These are phyloP conservation scores for Rhinocladiella similis DNA, from an alignment of 2,329 filamentous ascomycete genomes.

Conservation along the genomic window DNA sequence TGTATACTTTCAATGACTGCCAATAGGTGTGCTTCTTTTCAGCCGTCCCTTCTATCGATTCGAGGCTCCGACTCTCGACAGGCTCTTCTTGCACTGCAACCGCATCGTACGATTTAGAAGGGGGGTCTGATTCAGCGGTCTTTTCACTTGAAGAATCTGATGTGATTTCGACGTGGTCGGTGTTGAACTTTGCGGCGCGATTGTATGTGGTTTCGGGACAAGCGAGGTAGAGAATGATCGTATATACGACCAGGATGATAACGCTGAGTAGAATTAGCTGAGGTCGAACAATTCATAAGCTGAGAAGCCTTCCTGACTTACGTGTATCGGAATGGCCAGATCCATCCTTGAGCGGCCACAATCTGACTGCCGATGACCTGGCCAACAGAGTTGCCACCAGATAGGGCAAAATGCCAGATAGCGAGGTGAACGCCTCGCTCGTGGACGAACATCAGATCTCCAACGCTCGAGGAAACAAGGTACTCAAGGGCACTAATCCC, in stretches of 20 bases:
- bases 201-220: not conserved
- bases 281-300: no score
- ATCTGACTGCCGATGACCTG: slow-evolving; percentile 3
- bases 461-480: slow-evolving; percentile 18
- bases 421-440: slow-evolving; percentile 1
- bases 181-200: not conserved
- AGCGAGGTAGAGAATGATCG: not conserved
- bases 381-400: not conserved
- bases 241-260: not conserved
- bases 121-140: no score
- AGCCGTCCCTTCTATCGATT: no score
- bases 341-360: not conserved
- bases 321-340: not conserved
- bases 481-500: slow-evolving; percentile 28
- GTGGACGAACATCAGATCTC: slow-evolving; percentile 14
- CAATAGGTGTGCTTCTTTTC: not conserved
- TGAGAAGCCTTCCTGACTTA: not conserved
- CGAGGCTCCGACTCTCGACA: no score
- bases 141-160: no score
- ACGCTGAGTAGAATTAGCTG: not conserved
- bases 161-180: not conserved
- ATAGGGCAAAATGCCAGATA: not conserved
- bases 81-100: no score
- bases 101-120: no score
- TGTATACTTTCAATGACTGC: not conserved